Base-by-base conservation (phyloP, 1,284 basidiomycete genomes). In the Ustilago curta region DNA sequence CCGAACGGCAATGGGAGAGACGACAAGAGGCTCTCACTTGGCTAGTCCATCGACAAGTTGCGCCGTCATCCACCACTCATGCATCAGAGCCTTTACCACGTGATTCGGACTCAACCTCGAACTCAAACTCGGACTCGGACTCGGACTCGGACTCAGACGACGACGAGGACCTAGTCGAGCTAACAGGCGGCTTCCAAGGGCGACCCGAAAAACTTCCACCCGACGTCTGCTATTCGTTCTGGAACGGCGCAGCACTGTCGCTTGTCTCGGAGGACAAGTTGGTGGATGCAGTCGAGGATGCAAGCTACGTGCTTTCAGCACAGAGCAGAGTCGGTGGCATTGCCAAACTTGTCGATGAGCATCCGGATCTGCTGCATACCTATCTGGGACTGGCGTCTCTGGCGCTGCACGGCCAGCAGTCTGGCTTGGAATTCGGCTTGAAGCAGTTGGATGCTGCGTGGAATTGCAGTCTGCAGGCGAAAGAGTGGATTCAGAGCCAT, bases 171-270 rank as follows among this genome's bases (percentile, higher is more conserved):
- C 44, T 1, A n/a, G 21, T 18, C 1, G 40, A 62, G 18, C 42
- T 55, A 40, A 37, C 27, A 14, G 75, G 76, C 29, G 79, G 79
- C 21, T 80, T 81, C 44, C 76, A 80, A 44, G 80, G 80, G 0
- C 44, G 80, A 43, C 65, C 71, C 3, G 58, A 40, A 47, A 81
- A 81, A 52, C 54, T 74, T 0, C 71, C 72, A 0, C 62, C 66
- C n/a, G 83, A 84, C 48, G 72, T 74, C 0, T 84, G 83, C 52
- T 84, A 84, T 45, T 83, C 81, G 12, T 84, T 84, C 37, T 84
- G 83, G 83, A 80, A 79, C 54, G 83, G 83, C 0, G 83, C 81
- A 3, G 56, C 73, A 3, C 47, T 79, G 0, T 31, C 49, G 37
- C 70, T 82, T 25, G 54, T 84, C 16, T 56, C 21, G 0, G 54